These are phyloP conservation scores for Talaromyces adpressus DNA, from an alignment of 495 filamentous ascomycete genomes.

Conservation along the genomic window DNA sequence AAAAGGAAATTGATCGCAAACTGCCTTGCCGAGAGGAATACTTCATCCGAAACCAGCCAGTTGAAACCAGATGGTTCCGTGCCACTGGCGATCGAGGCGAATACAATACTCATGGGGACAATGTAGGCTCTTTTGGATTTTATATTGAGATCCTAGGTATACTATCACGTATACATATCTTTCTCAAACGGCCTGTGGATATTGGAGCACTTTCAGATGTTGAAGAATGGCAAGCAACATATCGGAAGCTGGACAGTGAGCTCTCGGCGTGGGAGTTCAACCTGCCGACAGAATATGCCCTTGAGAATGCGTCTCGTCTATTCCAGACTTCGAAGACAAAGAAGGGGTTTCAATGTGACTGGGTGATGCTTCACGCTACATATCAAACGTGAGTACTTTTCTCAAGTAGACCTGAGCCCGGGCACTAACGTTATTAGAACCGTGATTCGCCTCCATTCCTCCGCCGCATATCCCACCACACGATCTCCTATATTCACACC, in stretches of 20 bases:
- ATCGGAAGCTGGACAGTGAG: constrained; percentile 72
- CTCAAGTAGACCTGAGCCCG: not conserved
- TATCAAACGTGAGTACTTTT: constrained; percentile 51
- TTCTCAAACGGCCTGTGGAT: constrained; percentile 80
- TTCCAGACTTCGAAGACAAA: constrained; percentile 55
- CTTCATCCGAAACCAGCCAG: constrained; percentile 74
- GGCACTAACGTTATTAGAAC: constrained; percentile 45
- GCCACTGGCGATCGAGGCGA: constrained; percentile 45
- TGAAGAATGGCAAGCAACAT: constrained; percentile 80
- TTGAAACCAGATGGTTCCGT: constrained; percentile 77
- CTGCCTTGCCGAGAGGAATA: constrained; percentile 80
- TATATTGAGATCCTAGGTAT: constrained; percentile 84
- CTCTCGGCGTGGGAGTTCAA: constrained; percentile 77
- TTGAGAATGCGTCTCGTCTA: constrained; percentile 61
- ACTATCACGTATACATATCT: constrained; percentile 75
- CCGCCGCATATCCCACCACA: constrained; percentile 82
- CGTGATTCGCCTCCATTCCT: constrained; percentile 86
- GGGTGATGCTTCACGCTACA: constrained; percentile 87
- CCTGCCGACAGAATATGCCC: constrained; percentile 70
- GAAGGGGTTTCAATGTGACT: constrained; percentile 67
- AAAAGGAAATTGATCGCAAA: constrained; percentile 80
- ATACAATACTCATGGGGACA: constrained; percentile 65
- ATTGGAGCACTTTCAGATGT: constrained; percentile 78
- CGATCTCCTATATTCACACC: constrained; percentile 80
- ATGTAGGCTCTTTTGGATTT: constrained; percentile 77